These are phyloP conservation scores for Aspergillus pseudonomiae DNA, from an alignment of 2,329 filamentous ascomycete genomes.

Conservation along the genomic window DNA sequence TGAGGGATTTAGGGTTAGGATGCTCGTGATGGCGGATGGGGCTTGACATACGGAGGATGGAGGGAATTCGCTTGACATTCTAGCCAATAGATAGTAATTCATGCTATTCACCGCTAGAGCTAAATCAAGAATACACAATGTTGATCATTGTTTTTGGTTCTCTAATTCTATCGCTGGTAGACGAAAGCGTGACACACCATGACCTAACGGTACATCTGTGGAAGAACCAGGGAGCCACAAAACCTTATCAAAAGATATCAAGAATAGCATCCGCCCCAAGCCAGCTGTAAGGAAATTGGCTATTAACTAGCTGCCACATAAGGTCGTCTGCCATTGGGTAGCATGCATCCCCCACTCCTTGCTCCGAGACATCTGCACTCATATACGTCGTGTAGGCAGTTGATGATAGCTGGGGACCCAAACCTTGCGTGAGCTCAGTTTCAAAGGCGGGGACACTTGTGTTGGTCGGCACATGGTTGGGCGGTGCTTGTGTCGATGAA, in stretches of 20 bases:
- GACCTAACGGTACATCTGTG: background rate
- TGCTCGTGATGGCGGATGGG: background rate
- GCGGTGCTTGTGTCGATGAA: background rate
- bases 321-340: constrained; percentile 19
- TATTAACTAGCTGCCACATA: constrained; percentile 29
- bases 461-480: background rate
- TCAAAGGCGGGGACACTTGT: too few species aligned
- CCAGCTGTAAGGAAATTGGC: constrained; percentile 24
- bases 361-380: background rate
- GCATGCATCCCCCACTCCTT: background rate
- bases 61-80: background rate
- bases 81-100: background rate
- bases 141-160: background rate
- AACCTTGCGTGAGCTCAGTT: background rate
- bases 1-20: background rate
- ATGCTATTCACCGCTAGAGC: background rate
- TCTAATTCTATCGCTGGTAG: background rate
- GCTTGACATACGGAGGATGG: background rate
- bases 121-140: background rate
- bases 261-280: background rate
- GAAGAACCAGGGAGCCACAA: background rate
- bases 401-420: background rate
- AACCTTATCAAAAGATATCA: background rate
- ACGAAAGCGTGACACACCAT: background rate
- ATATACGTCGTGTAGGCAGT: background rate